These are phyloP conservation scores for Volvox reticuliferus DNA, from an alignment of 139 green algal genomes.

Conservation along the genomic window DNA sequence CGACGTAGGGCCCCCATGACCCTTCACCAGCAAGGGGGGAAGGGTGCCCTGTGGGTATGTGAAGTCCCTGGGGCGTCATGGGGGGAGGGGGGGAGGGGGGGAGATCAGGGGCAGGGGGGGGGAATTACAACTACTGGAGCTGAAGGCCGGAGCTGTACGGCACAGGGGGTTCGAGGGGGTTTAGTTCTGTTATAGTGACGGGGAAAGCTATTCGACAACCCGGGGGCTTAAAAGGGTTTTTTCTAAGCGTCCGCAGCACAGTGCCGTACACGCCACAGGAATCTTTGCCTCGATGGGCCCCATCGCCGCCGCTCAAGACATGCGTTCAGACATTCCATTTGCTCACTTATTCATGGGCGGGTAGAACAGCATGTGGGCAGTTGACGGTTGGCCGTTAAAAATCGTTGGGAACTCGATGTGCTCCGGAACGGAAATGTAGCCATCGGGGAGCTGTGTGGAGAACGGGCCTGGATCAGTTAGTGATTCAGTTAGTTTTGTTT, in stretches of 20 bases:
- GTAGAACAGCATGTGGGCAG: constrained; percentile 49
- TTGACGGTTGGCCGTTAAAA: constrained; percentile 15
- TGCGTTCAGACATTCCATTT: no score
- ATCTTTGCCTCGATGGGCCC: no score
- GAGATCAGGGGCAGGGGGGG: neutral
- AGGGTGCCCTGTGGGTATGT: constrained; percentile 47
- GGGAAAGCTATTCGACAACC: no score
- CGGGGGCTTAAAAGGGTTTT: no score
- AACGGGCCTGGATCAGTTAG: no score
- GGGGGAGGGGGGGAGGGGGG: neutral
- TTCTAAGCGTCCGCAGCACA: no score
- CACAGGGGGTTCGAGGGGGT: neutral
- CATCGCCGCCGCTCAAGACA: no score
- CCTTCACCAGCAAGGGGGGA: constrained; percentile 76
- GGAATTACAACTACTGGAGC: neutral
- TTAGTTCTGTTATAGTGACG: no score
- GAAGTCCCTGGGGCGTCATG: constrained; percentile 28
- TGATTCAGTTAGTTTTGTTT: no score
- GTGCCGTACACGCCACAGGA: neutral
- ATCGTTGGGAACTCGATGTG: constrained; percentile 15
- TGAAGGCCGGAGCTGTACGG: no score
- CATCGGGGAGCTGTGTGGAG: constrained; percentile 6
- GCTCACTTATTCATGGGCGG: constrained; percentile 45
- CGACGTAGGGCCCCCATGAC: constrained; percentile 79
- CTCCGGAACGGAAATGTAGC: constrained; percentile 42